phyloP scores from a whole-genome alignment of 371 early-diverging fungal genomes.

The Polyrhizophydium stewartii region DNA sequence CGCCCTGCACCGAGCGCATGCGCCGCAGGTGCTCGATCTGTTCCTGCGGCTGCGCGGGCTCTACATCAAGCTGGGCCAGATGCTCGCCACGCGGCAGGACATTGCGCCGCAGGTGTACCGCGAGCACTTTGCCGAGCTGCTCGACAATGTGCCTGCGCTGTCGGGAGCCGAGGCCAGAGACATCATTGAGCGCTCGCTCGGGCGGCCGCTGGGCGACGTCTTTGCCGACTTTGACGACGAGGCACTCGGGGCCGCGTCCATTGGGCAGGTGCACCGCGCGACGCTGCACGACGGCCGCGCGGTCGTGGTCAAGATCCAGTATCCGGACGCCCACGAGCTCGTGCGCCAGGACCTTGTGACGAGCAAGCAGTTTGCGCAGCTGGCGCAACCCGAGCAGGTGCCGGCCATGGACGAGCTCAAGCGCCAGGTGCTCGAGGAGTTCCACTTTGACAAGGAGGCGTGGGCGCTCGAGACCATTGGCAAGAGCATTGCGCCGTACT shows the following conservation, averaged over 20 bases:
- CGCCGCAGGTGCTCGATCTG: neutral
- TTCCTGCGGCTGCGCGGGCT: neutral
- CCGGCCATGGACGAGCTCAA: conserved; percentile 1
- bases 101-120: neutral
- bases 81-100: neutral
- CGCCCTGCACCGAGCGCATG: neutral
- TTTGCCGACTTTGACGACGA: conserved; percentile 59
- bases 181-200: neutral
- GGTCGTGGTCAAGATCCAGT: conserved; percentile 93
- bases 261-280: conserved; percentile 90
- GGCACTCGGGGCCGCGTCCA: conserved; percentile 92
- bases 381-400: conserved; percentile 1
- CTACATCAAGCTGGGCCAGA: conserved; percentile 4
- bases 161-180: neutral
- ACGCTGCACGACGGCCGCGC: conserved; percentile 23
- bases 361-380: neutral
- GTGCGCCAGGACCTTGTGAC: neutral
- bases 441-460: conserved; percentile 2
- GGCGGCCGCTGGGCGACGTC: conserved; percentile 54
- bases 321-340: conserved; percentile 66
- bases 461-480: neutral
- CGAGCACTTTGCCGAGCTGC: neutral
- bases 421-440: neutral
- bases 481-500: conserved; percentile 1
- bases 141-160: neutral